Evolutionary conservation across 441 rosid species (phyloP).

Genomic region (Iberis amara): DNA sequence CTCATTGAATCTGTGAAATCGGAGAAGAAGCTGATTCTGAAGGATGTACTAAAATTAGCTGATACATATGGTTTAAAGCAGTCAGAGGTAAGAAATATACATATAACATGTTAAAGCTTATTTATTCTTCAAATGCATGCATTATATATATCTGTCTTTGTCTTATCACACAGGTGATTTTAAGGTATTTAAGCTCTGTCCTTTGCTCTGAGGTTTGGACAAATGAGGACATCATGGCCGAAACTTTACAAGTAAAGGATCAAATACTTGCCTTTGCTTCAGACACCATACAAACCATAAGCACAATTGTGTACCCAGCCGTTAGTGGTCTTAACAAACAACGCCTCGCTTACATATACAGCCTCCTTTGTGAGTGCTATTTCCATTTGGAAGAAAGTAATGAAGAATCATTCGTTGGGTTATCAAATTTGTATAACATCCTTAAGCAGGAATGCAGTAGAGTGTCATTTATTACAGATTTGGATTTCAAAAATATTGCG

Average conservation of each 20-base stretch:
- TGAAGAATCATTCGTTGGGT: conserved; percentile 38
- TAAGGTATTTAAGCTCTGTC: conserved; percentile 52
- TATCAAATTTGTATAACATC: conserved; percentile 50
- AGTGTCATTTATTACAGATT: conserved; percentile 69
- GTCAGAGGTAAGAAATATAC: conserved; percentile 49
- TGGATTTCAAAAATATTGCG: conserved; percentile 82
- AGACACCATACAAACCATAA: conserved; percentile 60
- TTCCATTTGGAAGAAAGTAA: conserved; percentile 46
- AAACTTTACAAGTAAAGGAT: conserved; percentile 60
- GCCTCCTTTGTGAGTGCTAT: conserved; percentile 82
- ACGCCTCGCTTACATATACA: conserved; percentile 68
- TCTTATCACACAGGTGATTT: conserved; percentile 53
- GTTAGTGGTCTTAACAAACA: conserved; percentile 81
- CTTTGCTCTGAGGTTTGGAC: conserved; percentile 81
- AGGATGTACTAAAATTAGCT: conserved; percentile 58
- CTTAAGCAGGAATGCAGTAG: conserved; percentile 73
- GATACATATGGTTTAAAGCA: conserved; percentile 60
- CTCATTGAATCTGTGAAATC: conserved; percentile 60
- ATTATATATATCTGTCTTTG: conserved; percentile 20
- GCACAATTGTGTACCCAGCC: conserved; percentile 63
- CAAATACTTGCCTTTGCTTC: conserved; percentile 56
- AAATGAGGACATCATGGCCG: conserved; percentile 66
- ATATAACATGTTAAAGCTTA: conserved; percentile 1
- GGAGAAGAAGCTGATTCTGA: conserved; percentile 77
- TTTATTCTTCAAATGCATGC: conserved; percentile 3